These are phyloP conservation scores for Magnaporthiopsis rhizophila DNA, from an alignment of 2,329 filamentous ascomycete species.

Conservation along the genomic window DNA sequence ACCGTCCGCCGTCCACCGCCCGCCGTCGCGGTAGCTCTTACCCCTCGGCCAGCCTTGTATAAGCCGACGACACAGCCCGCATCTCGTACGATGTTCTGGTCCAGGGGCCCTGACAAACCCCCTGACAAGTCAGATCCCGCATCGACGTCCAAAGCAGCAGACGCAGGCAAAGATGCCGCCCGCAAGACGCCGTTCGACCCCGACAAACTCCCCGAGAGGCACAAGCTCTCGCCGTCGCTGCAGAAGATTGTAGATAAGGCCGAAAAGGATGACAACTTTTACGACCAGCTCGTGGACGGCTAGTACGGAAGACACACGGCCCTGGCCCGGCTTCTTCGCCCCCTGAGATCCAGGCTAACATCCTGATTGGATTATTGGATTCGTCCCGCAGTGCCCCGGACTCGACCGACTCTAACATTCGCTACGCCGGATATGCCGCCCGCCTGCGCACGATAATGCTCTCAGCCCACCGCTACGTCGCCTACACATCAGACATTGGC, in stretches of 20 bases:
- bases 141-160: slow-evolving; percentile 14
- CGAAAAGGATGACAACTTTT: slow-evolving; percentile 62
- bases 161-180: slow-evolving; percentile 22
- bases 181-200: slow-evolving; percentile 26
- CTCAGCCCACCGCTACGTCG: slow-evolving; percentile 89
- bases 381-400: slow-evolving; percentile 53
- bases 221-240: slow-evolving; percentile 45
- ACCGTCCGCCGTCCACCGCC: neutral
- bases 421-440: slow-evolving; percentile 88
- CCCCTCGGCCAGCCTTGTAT: neutral
- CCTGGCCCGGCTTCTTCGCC: neutral
- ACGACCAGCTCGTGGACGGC: slow-evolving; percentile 70
- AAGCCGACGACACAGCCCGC: neutral
- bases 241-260: slow-evolving; percentile 51
- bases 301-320: slow-evolving; percentile 47
- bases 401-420: slow-evolving; percentile 75
- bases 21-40: neutral
- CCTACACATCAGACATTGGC: slow-evolving; percentile 93
- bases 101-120: slow-evolving; percentile 22
- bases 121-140: slow-evolving; percentile 15
- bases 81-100: slow-evolving; percentile 31
- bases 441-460: slow-evolving; percentile 80
- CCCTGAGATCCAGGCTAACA: neutral
- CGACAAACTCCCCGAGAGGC: slow-evolving; percentile 36
- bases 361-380: no score